These are phyloP conservation scores for Sporothrix euskadiensis DNA, from an alignment of 2,329 filamentous ascomycete genomes.

Conservation along the genomic window DNA sequence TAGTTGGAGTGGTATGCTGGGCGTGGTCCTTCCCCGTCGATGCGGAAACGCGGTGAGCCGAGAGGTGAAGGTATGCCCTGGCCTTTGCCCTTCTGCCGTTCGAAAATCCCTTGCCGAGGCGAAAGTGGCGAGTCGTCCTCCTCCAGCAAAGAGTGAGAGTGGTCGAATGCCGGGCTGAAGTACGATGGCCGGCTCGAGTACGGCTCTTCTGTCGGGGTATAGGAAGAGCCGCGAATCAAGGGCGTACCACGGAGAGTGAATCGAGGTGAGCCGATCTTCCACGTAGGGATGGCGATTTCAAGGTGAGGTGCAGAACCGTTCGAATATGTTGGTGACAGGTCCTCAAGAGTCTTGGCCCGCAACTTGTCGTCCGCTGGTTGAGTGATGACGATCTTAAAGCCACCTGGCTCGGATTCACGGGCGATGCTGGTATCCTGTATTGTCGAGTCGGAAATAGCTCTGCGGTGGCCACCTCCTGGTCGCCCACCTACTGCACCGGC, in stretches of 20 bases:
- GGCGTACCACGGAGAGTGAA: constrained; percentile 77
- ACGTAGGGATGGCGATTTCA: constrained; percentile 78
- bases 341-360: constrained; percentile 64
- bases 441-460: constrained; percentile 76
- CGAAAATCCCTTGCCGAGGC: constrained; percentile 24
- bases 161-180: constrained; percentile 5
- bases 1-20: constrained; percentile 49
- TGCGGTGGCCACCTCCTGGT: constrained; percentile 48
- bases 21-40: not conserved
- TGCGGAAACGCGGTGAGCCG: constrained; percentile 43
- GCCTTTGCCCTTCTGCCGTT: not conserved
- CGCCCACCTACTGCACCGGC: constrained; percentile 18
- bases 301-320: constrained; percentile 57
- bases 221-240: constrained; percentile 77
- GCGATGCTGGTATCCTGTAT: constrained; percentile 61
- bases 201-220: constrained; percentile 72
- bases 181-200: constrained; percentile 57
- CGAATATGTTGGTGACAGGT: constrained; percentile 44
- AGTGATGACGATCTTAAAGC: constrained; percentile 79
- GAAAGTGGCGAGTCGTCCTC: constrained; percentile 35
- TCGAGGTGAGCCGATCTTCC: constrained; percentile 76
- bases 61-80: not conserved
- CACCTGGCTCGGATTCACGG: constrained; percentile 61
- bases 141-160: constrained; percentile 44
- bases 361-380: constrained; percentile 59